These are phyloP conservation scores for Yamadazyma akitaensis DNA, from an alignment of 805 yeast genomes.

Conservation along the genomic window DNA sequence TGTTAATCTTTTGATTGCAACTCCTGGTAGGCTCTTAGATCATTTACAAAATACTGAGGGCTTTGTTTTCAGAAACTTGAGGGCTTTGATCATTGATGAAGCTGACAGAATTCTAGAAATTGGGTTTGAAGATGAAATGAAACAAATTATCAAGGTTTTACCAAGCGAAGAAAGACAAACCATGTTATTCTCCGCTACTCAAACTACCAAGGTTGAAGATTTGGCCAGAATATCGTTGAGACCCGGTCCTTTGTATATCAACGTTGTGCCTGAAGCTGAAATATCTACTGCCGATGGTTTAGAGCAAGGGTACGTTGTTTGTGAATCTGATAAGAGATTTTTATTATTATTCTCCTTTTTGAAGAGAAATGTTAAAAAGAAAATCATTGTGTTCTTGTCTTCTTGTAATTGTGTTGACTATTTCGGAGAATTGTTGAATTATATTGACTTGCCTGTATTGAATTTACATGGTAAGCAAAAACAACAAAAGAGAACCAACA, in stretches of 20 bases:
- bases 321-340: constrained; percentile 94
- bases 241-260: constrained; percentile 90
- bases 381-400: constrained; percentile 89
- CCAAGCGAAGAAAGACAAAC: constrained; percentile 93
- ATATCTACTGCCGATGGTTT: constrained; percentile 93
- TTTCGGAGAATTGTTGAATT: constrained; percentile 90
- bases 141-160: constrained; percentile 87
- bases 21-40: constrained; percentile 96
- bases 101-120: constrained; percentile 97
- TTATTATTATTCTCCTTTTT: constrained; percentile 85
- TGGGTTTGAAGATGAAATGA: constrained; percentile 99
- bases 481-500: constrained; percentile 97
- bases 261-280: constrained; percentile 81
- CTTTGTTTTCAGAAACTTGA: constrained; percentile 88
- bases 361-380: constrained; percentile 88
- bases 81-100: constrained; percentile 93
- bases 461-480: constrained; percentile 98
- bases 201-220: constrained; percentile 97
- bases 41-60: constrained; percentile 95
- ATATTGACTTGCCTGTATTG: constrained; percentile 93
- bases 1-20: constrained; percentile 89
- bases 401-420: constrained; percentile 97
- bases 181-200: constrained; percentile 98
- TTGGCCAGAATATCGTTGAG: constrained; percentile 93
- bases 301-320: constrained; percentile 97